Percentiles rank a stretch among this genome's conserved stretches.
These are phyloP conservation scores for Chamaecyparis obtusa DNA, from an alignment of 75 land plant species.

Conservation along the genomic window DNA sequence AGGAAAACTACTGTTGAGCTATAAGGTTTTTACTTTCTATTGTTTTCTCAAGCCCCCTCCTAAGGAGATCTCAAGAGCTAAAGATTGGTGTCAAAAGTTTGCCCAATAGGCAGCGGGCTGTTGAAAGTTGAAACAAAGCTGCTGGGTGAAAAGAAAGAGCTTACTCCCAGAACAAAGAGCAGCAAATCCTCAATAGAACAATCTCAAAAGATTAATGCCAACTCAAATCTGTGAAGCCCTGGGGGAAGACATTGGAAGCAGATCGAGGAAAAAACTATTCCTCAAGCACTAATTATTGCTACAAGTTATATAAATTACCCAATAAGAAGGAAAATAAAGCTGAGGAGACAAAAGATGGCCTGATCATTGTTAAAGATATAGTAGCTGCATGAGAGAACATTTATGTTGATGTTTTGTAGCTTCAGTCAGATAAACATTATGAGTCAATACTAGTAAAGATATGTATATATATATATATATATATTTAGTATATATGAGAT, in stretches of 20 bases:
- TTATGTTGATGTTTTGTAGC: too few relatives aligned
- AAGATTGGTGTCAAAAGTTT: background rate
- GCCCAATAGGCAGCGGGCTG: background rate
- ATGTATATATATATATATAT: too few relatives aligned
- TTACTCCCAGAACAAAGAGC: background rate
- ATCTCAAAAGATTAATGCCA: background rate
- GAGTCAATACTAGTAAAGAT: too few relatives aligned
- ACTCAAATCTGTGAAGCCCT: background rate
- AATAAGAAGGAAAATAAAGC: background rate
- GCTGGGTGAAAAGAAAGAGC: background rate
- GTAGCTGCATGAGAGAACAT: too few relatives aligned
- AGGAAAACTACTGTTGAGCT: background rate
- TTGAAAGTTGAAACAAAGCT: background rate
- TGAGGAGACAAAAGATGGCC: background rate
- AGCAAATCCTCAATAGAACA: background rate
- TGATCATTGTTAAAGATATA: too few relatives aligned
- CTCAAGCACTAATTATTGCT: background rate
- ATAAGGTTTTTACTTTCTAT: background rate
- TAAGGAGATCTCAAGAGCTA: background rate
- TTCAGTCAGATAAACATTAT: too few relatives aligned
- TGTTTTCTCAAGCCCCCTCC: background rate
- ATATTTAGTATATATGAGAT: too few relatives aligned
- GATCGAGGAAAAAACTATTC: background rate
- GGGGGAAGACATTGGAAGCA: background rate
- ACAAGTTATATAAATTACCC: background rate